Percentiles rank a stretch among this genome's conserved stretches.
Evolutionary conservation across 345 rosid genomes (phyloP).

Genomic region (Kandelia obovata): DNA sequence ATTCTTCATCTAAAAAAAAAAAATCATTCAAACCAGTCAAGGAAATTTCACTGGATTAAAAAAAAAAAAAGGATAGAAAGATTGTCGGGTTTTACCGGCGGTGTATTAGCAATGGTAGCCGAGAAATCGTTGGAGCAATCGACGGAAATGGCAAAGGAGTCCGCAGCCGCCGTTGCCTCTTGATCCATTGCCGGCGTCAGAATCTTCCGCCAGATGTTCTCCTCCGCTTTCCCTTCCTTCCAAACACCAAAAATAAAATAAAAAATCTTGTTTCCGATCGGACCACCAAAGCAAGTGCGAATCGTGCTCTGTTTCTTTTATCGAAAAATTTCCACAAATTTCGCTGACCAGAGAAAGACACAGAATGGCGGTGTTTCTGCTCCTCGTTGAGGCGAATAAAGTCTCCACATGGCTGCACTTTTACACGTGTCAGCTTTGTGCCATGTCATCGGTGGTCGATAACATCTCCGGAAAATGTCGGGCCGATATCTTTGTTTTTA

Average conservation of each 20-base stretch:
- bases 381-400: constrained; percentile 18
- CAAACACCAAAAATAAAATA: background rate
- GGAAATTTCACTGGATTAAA: no score
- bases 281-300: constrained; percentile 8
- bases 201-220: constrained; percentile 21
- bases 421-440: constrained; percentile 45
- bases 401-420: constrained; percentile 65
- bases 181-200: constrained; percentile 33
- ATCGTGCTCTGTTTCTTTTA: background rate
- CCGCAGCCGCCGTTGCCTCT: constrained; percentile 7
- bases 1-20: no score
- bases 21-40: no score
- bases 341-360: background rate
- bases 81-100: constrained; percentile 23
- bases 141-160: constrained; percentile 37
- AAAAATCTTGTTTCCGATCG: background rate
- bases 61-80: background rate
- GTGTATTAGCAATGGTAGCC: constrained; percentile 12
- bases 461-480: constrained; percentile 41
- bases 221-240: constrained; percentile 2
- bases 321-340: background rate
- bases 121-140: constrained; percentile 21
- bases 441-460: constrained; percentile 38
- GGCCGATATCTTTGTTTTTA: constrained; percentile 10
- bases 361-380: constrained; percentile 4